Percentiles rank a stretch among this genome's conserved stretches.
phyloP scores from a whole-genome alignment of 345 rosid species.

The Boechera stricta region DNA sequence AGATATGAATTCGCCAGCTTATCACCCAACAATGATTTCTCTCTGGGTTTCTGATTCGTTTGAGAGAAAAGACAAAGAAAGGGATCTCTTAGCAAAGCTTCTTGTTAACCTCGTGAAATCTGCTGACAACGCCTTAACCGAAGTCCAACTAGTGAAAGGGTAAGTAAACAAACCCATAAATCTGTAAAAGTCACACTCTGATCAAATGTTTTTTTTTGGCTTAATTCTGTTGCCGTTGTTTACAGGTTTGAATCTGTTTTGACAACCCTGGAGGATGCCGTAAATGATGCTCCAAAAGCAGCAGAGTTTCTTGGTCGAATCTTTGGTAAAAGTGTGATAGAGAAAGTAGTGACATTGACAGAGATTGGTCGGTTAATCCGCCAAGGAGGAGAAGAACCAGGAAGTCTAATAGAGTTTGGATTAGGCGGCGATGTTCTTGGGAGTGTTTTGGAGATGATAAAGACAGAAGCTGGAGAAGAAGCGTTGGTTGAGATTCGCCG shows the following conservation, averaged over 20 bases:
- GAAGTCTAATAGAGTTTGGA: slow-evolving; percentile 62
- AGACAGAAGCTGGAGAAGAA: slow-evolving; percentile 63
- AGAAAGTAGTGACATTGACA: slow-evolving; percentile 55
- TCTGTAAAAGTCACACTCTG: background rate
- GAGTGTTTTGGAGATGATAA: slow-evolving; percentile 68
- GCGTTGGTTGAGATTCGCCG: slow-evolving; percentile 55
- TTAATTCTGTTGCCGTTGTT: background rate
- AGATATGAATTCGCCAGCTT: slow-evolving; percentile 78
- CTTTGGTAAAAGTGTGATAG: slow-evolving; percentile 61
- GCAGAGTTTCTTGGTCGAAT: slow-evolving; percentile 79
- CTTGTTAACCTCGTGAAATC: slow-evolving; percentile 70
- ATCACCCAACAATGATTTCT: slow-evolving; percentile 85
- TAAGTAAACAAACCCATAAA: slow-evolving; percentile 40
- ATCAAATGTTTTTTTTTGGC: background rate
- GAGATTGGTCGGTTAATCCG: slow-evolving; percentile 64
- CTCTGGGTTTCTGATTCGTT: slow-evolving; percentile 94
- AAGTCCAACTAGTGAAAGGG: slow-evolving; percentile 75
- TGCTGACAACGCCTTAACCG: slow-evolving; percentile 54
- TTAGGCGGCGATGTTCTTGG: slow-evolving; percentile 89
- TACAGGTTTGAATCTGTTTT: slow-evolving; percentile 82
- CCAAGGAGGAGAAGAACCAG: slow-evolving; percentile 80
- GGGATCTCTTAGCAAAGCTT: slow-evolving; percentile 83
- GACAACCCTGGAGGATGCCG: slow-evolving; percentile 77
- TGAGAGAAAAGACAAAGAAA: slow-evolving; percentile 89
- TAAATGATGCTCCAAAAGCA: slow-evolving; percentile 93